Evolutionary conservation across 371 early-diverging fungal genomes (phyloP), one percentile per base, ranked within the genome.

Genomic region (Amoeboaphelidium protococcarum): DNA sequence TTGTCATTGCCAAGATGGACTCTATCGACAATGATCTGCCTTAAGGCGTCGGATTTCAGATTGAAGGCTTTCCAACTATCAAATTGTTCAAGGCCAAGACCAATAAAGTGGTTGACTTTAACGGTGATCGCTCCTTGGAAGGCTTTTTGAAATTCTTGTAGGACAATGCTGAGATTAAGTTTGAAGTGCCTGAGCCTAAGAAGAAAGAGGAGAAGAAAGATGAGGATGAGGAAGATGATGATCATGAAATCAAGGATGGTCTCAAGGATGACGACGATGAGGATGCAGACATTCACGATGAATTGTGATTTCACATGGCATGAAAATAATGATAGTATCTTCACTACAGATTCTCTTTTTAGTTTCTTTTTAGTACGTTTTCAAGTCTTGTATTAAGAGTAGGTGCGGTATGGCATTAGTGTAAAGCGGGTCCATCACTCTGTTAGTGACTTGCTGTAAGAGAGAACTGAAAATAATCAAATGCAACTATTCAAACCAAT

Each of bases 11-110:
- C 63, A 91, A 91, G 73, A 71, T 91, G 74, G 91, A 91, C 55
- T 87, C 76, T 57, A 85, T 86, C 40, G 82, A 75, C 53, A 92
- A 92, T 66, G 95, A 94, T 52, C 55, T 92, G 41, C 90, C 94
- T n/a, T 53, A 69, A 22, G 62, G 58, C 50, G 10, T 92, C 47
- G 42, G 42, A 12, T 42, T 42, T 21, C 20, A 42, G 21, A 42
- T 42, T 19, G 53, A 70, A 54, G 91, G 89, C n/a, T 94, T 89
- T 86, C 95, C 92, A 44, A 94, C 92, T 44, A 66, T 94, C 47
- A 80, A 79, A 59, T 68, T 91, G 54, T 73, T 84, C 70, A 86
- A 85, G 71, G 89, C 82, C 41, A 66, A 68, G 21, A 67, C 65
- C 49, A 87, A 86, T 54, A 72, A 73, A 42, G 54, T 81, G 41